Evolutionary conservation across 1,139 yeast genomes (phyloP).

Genomic region (Pichia cactophila): DNA sequence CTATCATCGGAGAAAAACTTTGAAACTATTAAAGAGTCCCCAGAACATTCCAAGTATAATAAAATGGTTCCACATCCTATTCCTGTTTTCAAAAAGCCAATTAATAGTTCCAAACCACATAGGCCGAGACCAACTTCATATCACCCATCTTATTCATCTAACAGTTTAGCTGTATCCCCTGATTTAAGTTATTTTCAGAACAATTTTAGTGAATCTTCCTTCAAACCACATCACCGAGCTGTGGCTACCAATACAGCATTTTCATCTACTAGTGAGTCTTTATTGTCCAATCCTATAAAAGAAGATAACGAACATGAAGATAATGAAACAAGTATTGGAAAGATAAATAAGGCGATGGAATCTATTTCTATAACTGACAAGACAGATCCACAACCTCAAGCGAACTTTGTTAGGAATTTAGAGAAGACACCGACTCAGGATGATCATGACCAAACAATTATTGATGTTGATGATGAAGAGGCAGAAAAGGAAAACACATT

Average conservation of each 20-base stretch:
- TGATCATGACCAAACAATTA: conserved; percentile 20
- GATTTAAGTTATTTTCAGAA: conserved; percentile 25
- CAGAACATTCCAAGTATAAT: conserved; percentile 16
- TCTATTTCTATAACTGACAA: conserved; percentile 7
- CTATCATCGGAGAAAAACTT: conserved; percentile 15
- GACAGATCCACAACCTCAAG: not conserved
- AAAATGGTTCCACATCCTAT: conserved; percentile 21
- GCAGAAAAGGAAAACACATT: conserved; percentile 8
- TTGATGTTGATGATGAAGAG: conserved; percentile 2
- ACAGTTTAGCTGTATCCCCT: conserved; percentile 16
- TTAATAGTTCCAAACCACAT: conserved; percentile 27
- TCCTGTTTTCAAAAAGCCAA: conserved; percentile 18
- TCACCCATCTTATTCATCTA: conserved; percentile 47
- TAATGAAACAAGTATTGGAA: not conserved
- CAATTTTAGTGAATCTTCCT: conserved; percentile 20
- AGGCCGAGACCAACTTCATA: conserved; percentile 77
- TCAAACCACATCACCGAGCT: conserved; percentile 8
- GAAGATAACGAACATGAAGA: conserved; percentile 2
- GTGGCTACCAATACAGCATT: conserved; percentile 2
- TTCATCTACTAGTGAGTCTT: conserved; percentile 14
- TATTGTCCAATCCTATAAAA: conserved; percentile 12
- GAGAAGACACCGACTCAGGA: not conserved
- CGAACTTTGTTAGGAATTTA: not conserved
- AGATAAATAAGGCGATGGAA: conserved; percentile 12
- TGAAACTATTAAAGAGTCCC: conserved; percentile 27